Base-by-base conservation (phyloP, 1,284 basidiomycete species). In the Peniophora sp. region DNA sequence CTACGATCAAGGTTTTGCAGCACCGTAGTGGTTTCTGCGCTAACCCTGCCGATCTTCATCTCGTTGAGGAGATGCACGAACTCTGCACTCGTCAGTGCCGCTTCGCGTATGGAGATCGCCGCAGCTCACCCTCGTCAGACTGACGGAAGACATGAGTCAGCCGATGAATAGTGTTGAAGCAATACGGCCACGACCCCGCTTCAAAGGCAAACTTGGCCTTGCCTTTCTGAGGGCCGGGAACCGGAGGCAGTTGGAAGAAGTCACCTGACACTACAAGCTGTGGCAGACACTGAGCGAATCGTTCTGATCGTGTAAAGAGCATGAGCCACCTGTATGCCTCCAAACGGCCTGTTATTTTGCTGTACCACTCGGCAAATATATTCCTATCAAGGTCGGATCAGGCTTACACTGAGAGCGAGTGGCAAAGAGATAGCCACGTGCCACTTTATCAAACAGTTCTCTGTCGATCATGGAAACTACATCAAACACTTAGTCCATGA, bases 161-260 rank as follows among this genome's bases (percentile, higher is more conserved):
- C 6, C 61, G 57, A 12, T 70, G 59, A 49, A 64, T 69, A 12
- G 57, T 55, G 0, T 66, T 65, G 17, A 79, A 64, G 48, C 75
- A 78, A 32, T 52, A 47, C 2, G 57, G 23, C 88, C 88, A 92
- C 3, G 73, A 74, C 47, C 70, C 63, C 0, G 88, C 81, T 54
- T 88, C 82, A 59, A 92, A 91, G 2, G 79, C 78, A 57, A 85
- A 88, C 2, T 60, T 67, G 1, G 67, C 51, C 3, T 51, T 58
- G 9, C 64, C 70, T 6, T 60, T 58, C 0, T 59, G 60, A 34
- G 64, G 63, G 6, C 74, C 72, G 2, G 79, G 78, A 2, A 91
- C 86, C 0, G 88, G 88, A 3, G 88, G 88, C 1, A 91, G 70
- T 64, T 92, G 88, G 64, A 81, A 88, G 62, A 90, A 90, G 64